Evolutionary conservation across 2,329 filamentous ascomycete genomes (phyloP).

Genomic region (Neonectria sp.): DNA sequence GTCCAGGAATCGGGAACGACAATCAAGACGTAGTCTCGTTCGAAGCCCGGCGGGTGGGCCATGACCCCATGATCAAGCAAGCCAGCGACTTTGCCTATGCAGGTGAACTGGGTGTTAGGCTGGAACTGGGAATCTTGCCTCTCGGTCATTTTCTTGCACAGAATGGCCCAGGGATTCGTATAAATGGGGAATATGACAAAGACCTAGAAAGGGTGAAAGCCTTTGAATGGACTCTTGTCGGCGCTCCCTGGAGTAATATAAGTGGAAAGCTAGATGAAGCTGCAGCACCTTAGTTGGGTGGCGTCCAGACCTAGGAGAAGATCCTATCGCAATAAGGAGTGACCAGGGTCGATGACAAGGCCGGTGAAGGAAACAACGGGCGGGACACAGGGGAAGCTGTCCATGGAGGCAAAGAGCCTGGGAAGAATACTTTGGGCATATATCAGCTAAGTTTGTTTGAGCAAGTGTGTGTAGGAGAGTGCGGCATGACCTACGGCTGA

Average conservation of each 20-base stretch:
- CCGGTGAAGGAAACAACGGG: not conserved
- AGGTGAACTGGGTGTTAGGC: not conserved
- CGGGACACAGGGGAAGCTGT: no score
- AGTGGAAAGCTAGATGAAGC: not conserved
- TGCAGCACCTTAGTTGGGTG: not conserved
- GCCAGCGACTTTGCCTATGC: slow-evolving; percentile 1
- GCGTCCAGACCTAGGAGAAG: not conserved
- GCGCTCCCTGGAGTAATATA: not conserved
- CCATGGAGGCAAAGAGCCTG: no score
- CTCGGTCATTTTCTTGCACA: slow-evolving; percentile 1
- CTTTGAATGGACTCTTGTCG: slow-evolving; percentile 5
- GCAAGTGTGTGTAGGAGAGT: no score
- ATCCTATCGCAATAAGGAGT: not conserved
- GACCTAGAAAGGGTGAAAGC: slow-evolving; percentile 8
- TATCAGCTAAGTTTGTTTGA: no score
- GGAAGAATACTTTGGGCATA: no score
- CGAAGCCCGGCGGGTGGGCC: not conserved
- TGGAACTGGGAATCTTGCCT: not conserved
- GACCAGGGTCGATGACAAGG: not conserved
- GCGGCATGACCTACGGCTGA: no score
- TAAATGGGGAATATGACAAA: slow-evolving; percentile 9
- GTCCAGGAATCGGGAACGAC: slow-evolving; percentile 11
- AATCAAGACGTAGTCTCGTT: slow-evolving; percentile 8
- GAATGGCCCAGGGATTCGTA: not conserved
- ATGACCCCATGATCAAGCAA: slow-evolving; percentile 4